Percentiles rank a stretch among this genome's conserved stretches.
Conservation (phyloP, 176 grass and related monocot species). For the Microstegium vimineum region DNA sequence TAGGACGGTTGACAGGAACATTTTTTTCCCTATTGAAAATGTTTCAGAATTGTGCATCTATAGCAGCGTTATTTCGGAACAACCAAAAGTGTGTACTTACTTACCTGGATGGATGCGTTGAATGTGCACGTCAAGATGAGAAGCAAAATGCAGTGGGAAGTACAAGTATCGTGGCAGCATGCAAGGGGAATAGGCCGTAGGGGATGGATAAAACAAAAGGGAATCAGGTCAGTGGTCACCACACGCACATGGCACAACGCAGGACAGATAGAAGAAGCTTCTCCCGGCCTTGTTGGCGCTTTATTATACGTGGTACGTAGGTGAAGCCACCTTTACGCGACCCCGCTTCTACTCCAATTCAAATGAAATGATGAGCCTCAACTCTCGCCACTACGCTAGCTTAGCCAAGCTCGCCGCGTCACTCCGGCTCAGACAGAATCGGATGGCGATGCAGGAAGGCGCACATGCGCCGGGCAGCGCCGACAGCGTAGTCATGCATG, state of each 20-base stretch:
- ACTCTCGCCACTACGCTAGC: neutral
- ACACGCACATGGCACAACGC: neutral
- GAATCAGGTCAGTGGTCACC: neutral
- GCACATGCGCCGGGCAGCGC: neutral
- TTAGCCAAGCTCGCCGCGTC: neutral
- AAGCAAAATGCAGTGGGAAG: neutral
- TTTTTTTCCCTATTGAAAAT: neutral
- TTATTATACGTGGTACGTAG: conserved; percentile 16
- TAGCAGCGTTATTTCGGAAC: neutral
- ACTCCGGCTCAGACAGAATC: neutral
- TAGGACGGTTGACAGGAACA: too few relatives aligned
- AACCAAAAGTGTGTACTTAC: neutral
- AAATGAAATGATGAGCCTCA: neutral
- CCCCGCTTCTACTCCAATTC: neutral
- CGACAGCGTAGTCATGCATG: neutral
- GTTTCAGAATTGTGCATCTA: neutral
- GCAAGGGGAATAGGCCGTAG: neutral
- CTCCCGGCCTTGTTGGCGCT: neutral
- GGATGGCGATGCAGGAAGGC: neutral
- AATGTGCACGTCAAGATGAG: neutral
- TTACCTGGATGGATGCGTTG: neutral
- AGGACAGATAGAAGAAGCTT: conserved; percentile 48
- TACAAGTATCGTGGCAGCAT: neutral
- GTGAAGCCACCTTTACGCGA: conserved; percentile 30
- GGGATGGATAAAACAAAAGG: neutral